Evolutionary conservation across 139 green algal genomes (phyloP), one percentile per base, ranked within the genome.

Genomic region (Chlamydomonas applanata): DNA sequence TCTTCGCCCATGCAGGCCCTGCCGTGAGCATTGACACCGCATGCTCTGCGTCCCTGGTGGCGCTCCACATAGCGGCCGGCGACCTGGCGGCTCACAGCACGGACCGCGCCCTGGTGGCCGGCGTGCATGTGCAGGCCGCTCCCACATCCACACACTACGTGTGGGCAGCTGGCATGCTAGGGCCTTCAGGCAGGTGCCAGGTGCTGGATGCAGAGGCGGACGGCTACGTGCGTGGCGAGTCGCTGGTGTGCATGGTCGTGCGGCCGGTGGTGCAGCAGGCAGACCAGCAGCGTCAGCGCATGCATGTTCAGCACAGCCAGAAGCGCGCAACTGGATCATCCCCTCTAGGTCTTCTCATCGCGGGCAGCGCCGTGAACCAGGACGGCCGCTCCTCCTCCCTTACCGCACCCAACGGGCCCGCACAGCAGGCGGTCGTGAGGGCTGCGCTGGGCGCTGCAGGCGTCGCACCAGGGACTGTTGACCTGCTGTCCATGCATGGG

Each of bases 331-430:
- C 33, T 27, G 34, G 79, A 27, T 63, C 74, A 30, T 53, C 65
- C 13, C 54, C 69, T 13, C 52, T 29, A 2, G n/a, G 69, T 49
- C 16, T 44, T 27, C 54, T 62, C 14, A 29, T 36, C 22, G n/a
- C 1, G 17, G 34, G 25, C 32, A 35, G 25, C 27, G 16, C 52
- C 27, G 63, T 73, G 13, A 73, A 73, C 33, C 16, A 35, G n/a
- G 60, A 64, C 35, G 32, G 34, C 33, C 25, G 56, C n/a, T 92
- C 85, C 69, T 92, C 86, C 76, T 84, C 82, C 64, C 81, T 98
- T 49, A 97, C 93, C 0, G 93, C 94, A 11, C 94, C 94, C 46
- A 96, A 94, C 65, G 93, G 93, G 4, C 92, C 92, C 3, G 82
- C 85, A 24, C 93, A 97, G 74, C 93, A 97, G 72, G 77, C 80